Conservation (phyloP, 371 early-diverging fungal species). For the Mortierella sp. region DNA sequence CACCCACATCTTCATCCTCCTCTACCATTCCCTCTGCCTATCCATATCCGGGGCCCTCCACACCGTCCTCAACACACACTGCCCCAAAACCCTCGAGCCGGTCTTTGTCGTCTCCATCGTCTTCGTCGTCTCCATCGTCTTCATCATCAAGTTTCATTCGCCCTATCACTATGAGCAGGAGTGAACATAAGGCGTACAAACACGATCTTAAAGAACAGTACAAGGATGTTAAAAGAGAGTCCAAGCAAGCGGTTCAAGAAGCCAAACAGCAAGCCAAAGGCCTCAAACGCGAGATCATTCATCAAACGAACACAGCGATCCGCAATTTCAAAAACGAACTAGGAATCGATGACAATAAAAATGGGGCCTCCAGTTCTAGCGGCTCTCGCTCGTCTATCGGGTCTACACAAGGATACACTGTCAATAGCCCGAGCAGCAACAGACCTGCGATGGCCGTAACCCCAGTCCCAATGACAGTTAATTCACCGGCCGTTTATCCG, state of each 20-base stretch:
- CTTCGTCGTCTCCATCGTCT: neutral
- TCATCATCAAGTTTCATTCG: no score
- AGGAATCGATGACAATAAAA: no score
- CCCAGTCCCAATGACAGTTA: neutral
- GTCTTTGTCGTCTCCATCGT: neutral
- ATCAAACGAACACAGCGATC: conserved; percentile 19
- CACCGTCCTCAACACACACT: no score
- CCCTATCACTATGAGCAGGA: no score
- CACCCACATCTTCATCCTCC: no score
- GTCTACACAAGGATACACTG: no score
- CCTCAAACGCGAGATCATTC: conserved; percentile 19
- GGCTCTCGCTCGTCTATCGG: neutral
- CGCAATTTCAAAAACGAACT: conserved; percentile 5
- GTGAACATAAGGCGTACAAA: neutral
- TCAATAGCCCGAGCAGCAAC: neutral
- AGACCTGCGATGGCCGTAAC: neutral
- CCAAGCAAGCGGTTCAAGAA: conserved; percentile 6
- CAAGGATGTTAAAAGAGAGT: neutral
- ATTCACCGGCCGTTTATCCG: neutral
- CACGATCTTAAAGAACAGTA: neutral
- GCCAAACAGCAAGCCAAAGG: conserved; percentile 16
- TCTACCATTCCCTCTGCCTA: no score
- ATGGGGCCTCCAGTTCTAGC: neutral
- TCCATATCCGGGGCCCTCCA: no score
- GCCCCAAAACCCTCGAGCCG: neutral